Percentiles rank a stretch among this genome's conserved stretches.
Evolutionary conservation across 2,329 filamentous ascomycete genomes (phyloP).

Genomic region (Xylariaceae sp.): DNA sequence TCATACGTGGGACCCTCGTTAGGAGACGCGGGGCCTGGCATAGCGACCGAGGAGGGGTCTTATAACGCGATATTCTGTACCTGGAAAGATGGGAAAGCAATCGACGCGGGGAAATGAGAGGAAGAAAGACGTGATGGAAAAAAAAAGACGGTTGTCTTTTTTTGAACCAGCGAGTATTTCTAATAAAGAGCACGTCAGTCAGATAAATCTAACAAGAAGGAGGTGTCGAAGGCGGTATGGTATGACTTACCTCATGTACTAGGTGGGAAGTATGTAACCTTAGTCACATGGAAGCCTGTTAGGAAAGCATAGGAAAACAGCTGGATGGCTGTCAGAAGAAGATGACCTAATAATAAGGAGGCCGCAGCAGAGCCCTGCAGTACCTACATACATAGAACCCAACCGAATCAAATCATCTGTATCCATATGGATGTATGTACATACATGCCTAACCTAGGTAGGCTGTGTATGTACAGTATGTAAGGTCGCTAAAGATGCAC

Average conservation of each 20-base stretch:
- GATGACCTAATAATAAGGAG: not conserved
- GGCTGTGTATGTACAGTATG: too few relatives aligned
- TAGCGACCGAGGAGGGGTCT: conserved; percentile 38
- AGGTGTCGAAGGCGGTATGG: conserved; percentile 20
- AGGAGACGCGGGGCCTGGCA: conserved; percentile 62
- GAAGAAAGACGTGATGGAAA: conserved; percentile 1
- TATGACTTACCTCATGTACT: conserved; percentile 20
- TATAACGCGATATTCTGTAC: conserved; percentile 19
- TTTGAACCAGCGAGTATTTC: conserved; percentile 1
- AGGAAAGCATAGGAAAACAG: conserved; percentile 21
- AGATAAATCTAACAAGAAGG: conserved; percentile 1
- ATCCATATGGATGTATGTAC: too few relatives aligned
- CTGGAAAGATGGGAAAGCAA: conserved; percentile 7
- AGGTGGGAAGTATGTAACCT: too few relatives aligned
- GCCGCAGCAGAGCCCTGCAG: not conserved
- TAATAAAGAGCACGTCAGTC: not conserved
- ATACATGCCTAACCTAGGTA: too few relatives aligned
- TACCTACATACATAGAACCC: too few relatives aligned
- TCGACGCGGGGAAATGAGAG: conserved; percentile 4
- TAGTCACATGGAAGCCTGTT: conserved; percentile 19
- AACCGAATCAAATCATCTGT: too few relatives aligned
- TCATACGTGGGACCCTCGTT: conserved; percentile 60
- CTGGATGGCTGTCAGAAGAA: conserved; percentile 16
- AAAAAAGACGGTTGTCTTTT: not conserved
- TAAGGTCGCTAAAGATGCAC: not conserved